Evolutionary conservation across 2,329 filamentous ascomycete species (phyloP).

Genomic region (Apiospora pterosperma): DNA sequence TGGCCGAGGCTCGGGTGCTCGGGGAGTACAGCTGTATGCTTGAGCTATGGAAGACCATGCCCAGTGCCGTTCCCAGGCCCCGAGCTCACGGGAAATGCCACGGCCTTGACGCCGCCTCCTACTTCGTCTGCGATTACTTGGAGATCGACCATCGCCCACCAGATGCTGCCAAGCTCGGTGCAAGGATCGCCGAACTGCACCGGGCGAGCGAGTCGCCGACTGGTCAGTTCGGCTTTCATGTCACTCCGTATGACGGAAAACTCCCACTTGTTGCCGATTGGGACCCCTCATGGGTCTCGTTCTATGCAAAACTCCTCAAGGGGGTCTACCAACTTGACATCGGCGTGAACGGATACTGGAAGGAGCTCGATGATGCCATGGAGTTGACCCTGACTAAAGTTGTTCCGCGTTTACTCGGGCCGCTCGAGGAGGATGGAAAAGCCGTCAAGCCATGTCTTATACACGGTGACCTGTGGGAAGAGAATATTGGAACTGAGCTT

Average conservation of each 20-base stretch:
- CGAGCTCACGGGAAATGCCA: not conserved
- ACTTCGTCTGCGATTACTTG: constrained; percentile 16
- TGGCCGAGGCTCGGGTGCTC: constrained; percentile 11
- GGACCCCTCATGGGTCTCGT: constrained; percentile 12
- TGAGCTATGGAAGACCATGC: constrained; percentile 12
- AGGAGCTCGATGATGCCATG: constrained; percentile 17
- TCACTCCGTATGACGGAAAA: constrained; percentile 16
- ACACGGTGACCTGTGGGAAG: constrained; percentile 20
- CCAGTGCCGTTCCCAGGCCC: constrained; percentile 10
- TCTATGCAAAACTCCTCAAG: constrained; percentile 18
- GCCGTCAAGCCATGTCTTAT: constrained; percentile 17
- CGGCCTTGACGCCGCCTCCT: constrained; percentile 6
- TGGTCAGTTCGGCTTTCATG: constrained; percentile 16
- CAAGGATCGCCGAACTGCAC: constrained; percentile 19
- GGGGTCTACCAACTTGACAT: constrained; percentile 18
- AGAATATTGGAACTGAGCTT: constrained; percentile 16
- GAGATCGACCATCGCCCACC: constrained; percentile 11
- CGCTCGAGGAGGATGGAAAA: constrained; percentile 10
- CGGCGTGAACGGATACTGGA: constrained; percentile 17
- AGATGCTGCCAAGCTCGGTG: constrained; percentile 13
- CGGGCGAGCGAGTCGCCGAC: constrained; percentile 17
- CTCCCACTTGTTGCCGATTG: constrained; percentile 9
- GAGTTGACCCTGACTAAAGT: constrained; percentile 9
- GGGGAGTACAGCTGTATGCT: constrained; percentile 13
- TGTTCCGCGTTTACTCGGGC: constrained; percentile 15